Conservation (phyloP, 2,329 filamentous ascomycete genomes). For the Aspergillus ochraceoroseus region DNA sequence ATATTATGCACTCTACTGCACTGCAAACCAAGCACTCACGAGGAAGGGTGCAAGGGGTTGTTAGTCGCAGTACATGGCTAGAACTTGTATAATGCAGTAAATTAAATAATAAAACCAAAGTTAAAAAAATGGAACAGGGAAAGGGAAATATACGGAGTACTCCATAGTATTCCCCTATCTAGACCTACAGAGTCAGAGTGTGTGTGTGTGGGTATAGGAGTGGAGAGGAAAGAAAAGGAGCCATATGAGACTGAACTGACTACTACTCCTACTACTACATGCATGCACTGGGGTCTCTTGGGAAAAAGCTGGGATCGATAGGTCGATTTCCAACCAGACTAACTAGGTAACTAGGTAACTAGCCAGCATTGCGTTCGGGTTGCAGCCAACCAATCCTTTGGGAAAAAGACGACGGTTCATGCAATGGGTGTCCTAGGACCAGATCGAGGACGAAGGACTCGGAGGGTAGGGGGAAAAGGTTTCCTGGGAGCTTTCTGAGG, state of each 20-base stretch:
- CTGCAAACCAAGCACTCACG: conserved; percentile 14
- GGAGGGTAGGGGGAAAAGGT: background rate
- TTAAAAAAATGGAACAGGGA: no score
- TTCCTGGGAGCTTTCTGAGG: no score
- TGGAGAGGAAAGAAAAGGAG: conserved; percentile 7
- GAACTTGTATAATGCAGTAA: no score
- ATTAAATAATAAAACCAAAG: no score
- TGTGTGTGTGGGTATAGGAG: no score
- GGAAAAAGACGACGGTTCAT: conserved; percentile 15
- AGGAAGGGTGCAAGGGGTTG: no score
- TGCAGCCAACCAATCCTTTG: conserved; percentile 6
- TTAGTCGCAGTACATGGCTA: no score
- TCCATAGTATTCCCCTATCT: no score
- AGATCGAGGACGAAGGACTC: no score
- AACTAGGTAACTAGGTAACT: conserved; percentile 18
- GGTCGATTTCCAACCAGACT: conserved; percentile 18
- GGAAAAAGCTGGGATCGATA: conserved; percentile 16
- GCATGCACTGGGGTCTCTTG: background rate
- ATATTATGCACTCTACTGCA: conserved; percentile 3
- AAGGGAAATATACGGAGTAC: no score
- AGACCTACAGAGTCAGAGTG: no score
- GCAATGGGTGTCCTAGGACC: conserved; percentile 9
- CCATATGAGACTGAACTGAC: no score
- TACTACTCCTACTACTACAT: background rate
- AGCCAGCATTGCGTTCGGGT: conserved; percentile 8